Conservation (phyloP, 768 basidiomycete species). For the Albatrellus ellisii region DNA sequence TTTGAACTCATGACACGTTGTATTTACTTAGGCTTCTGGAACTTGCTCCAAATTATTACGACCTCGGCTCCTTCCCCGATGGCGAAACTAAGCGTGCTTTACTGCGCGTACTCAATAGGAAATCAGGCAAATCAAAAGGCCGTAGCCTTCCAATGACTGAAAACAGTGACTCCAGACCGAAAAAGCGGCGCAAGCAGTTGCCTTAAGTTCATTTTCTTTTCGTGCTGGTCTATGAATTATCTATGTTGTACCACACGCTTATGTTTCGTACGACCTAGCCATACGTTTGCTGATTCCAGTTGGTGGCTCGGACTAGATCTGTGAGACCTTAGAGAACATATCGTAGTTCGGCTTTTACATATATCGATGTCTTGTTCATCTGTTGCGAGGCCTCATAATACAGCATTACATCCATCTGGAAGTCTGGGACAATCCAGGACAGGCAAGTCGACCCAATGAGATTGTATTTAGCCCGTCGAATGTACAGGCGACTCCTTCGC, state of each 20-base stretch:
- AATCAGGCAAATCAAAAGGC: neutral
- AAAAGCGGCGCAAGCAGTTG: neutral
- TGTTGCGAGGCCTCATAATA: no score
- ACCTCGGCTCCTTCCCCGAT: conserved; percentile 46
- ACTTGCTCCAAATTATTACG: conserved; percentile 54
- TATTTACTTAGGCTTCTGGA: conserved; percentile 43
- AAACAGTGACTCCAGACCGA: neutral
- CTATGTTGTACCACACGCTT: neutral
- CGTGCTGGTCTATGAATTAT: neutral
- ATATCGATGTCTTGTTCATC: neutral
- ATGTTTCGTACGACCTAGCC: no score
- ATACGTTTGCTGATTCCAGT: no score
- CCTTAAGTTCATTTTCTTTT: neutral
- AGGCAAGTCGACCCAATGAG: no score
- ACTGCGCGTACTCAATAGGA: conserved; percentile 6
- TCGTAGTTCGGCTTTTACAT: no score
- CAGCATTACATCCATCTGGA: no score
- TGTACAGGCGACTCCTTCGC: neutral
- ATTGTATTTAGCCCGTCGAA: no score
- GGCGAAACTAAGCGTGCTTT: conserved; percentile 56
- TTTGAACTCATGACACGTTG: conserved; percentile 3
- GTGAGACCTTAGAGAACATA: no score
- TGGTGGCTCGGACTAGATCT: neutral
- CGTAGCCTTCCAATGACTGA: neutral
- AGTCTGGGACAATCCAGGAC: no score